Conservation (phyloP, 371 early-diverging fungal species). For the Gilbertella persicaria region DNA sequence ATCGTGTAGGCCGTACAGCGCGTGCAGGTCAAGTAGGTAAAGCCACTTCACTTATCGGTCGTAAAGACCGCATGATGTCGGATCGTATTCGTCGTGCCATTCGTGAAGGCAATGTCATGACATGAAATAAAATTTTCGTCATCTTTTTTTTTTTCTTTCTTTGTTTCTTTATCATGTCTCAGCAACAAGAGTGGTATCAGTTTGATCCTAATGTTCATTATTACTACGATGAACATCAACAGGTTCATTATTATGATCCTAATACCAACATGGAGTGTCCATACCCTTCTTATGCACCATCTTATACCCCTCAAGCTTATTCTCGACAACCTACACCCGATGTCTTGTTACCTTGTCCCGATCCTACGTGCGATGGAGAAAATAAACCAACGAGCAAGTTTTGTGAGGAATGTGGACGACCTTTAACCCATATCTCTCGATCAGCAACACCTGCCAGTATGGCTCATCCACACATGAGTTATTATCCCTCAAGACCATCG, state of each 20-base stretch:
- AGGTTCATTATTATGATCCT: conserved; percentile 36
- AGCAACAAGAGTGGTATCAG: conserved; percentile 13
- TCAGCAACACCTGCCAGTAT: conserved; percentile 42
- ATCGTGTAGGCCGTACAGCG: conserved; percentile 97
- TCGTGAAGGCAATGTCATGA: conserved; percentile 61
- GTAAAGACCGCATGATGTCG: conserved; percentile 76
- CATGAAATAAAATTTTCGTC: conserved; percentile 21
- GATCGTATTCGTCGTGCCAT: conserved; percentile 77
- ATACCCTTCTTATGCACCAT: conserved; percentile 19
- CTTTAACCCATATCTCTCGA: conserved; percentile 48
- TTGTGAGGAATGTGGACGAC: conserved; percentile 73
- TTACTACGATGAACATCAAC: conserved; percentile 35
- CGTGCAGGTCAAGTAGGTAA: conserved; percentile 86
- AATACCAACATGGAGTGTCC: conserved; percentile 28
- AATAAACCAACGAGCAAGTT: conserved; percentile 71
- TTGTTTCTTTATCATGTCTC: neutral
- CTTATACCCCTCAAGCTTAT: conserved; percentile 17
- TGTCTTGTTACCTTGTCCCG: conserved; percentile 51
- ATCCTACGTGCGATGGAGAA: conserved; percentile 60
- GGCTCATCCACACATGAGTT: conserved; percentile 14
- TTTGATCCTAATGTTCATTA: conserved; percentile 45
- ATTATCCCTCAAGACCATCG: neutral
- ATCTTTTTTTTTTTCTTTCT: neutral
- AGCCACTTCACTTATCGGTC: conserved; percentile 80
- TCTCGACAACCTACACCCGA: conserved; percentile 34